Evolutionary conservation across 306 rosid genomes (phyloP).

Genomic region (Mimosa bimucronata): DNA sequence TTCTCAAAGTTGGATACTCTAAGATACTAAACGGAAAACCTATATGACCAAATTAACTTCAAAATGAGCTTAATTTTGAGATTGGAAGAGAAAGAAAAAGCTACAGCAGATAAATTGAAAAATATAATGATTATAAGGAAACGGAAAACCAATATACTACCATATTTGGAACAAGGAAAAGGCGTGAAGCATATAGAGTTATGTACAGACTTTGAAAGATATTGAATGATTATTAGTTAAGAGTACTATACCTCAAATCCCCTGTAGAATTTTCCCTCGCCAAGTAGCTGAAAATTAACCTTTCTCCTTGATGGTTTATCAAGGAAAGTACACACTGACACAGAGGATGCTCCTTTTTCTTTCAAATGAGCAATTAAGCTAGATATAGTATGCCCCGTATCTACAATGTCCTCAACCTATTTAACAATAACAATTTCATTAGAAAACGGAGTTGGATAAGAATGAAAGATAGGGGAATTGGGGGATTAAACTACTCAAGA

Average conservation of each 20-base stretch:
- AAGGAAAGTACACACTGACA: slow-evolving; percentile 83
- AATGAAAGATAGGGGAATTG: background rate
- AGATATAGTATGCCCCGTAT: slow-evolving; percentile 73
- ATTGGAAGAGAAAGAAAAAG: slow-evolving; percentile 14
- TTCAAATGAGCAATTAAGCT: slow-evolving; percentile 60
- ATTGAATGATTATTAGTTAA: background rate
- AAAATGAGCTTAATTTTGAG: too few species aligned
- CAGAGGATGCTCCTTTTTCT: slow-evolving; percentile 76
- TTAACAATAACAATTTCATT: background rate
- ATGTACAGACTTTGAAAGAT: background rate
- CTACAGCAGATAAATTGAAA: slow-evolving; percentile 24
- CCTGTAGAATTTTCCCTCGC: slow-evolving; percentile 71
- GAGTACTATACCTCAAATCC: slow-evolving; percentile 73
- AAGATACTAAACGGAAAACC: too few species aligned
- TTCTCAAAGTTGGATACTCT: background rate
- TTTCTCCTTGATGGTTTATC: slow-evolving; percentile 81
- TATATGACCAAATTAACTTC: too few species aligned
- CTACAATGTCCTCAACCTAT: slow-evolving; percentile 91
- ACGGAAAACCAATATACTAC: background rate
- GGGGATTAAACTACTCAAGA: background rate
- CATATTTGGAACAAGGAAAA: background rate
- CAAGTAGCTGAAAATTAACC: slow-evolving; percentile 55
- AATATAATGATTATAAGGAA: background rate
- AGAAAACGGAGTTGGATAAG: background rate
- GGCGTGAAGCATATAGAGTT: background rate